These are phyloP conservation scores for Lasiodiplodia hormozganensis DNA, from an alignment of 2,329 filamentous ascomycete species.

Conservation along the genomic window DNA sequence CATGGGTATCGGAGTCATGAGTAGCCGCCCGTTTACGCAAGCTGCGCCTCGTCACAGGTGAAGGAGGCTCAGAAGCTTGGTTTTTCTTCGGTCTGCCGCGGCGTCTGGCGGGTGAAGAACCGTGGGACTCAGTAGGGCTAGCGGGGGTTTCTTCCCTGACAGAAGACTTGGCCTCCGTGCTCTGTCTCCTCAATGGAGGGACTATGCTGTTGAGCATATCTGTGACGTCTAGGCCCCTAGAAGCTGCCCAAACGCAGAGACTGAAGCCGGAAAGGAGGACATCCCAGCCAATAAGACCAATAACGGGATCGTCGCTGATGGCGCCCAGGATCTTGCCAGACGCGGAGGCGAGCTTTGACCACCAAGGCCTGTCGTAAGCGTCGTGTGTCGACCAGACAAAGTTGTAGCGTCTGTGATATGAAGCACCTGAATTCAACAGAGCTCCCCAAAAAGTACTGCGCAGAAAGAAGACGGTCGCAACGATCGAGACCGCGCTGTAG, in stretches of 20 bases:
- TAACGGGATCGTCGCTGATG: conserved; percentile 63
- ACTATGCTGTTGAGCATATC: conserved; percentile 54
- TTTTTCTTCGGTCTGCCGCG: conserved; percentile 41
- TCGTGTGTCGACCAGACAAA: conserved; percentile 52
- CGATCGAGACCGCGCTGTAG: conserved; percentile 46
- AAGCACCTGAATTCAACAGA: conserved; percentile 55
- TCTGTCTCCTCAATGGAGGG: conserved; percentile 24
- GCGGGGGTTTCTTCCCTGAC: conserved; percentile 28
- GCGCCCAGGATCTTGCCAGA: conserved; percentile 57
- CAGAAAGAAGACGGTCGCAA: conserved; percentile 29
- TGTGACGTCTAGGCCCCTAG: conserved; percentile 58
- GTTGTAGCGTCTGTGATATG: conserved; percentile 48
- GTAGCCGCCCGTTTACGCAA: conserved; percentile 23
- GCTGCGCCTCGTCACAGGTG: conserved; percentile 33
- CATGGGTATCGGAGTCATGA: conserved; percentile 27
- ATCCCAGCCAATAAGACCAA: conserved; percentile 65
- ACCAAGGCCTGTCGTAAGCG: conserved; percentile 49
- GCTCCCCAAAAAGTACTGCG: conserved; percentile 50
- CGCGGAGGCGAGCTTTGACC: conserved; percentile 43
- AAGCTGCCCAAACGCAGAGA: conserved; percentile 65
- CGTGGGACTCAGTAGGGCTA: conserved; percentile 24
- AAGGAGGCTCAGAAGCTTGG: conserved; percentile 24
- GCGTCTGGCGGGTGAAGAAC: conserved; percentile 35
- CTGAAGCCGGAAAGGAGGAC: conserved; percentile 62
- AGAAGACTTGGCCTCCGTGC: conserved; percentile 36